Evolutionary conservation across 371 early-diverging fungal genomes (phyloP).

Genomic region (Nematocida homosporus): DNA sequence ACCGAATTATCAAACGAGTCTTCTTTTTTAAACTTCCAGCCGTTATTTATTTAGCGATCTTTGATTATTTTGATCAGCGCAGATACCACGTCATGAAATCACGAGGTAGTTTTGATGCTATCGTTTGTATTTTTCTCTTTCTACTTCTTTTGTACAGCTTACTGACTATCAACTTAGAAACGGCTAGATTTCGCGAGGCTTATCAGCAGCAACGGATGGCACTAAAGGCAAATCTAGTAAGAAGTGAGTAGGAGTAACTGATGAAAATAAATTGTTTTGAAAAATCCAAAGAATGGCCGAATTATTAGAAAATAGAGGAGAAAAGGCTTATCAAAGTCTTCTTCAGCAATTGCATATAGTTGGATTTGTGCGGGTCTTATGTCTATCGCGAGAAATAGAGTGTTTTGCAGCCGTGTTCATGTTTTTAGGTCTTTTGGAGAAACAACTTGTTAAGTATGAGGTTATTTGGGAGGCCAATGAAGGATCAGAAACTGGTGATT

Average conservation of each 20-base stretch:
- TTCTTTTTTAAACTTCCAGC: slow-evolving; percentile 35
- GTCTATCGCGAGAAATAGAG: slow-evolving; percentile 44
- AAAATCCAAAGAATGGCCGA: slow-evolving; percentile 37
- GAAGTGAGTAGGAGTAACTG: background rate
- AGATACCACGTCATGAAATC: slow-evolving; percentile 17
- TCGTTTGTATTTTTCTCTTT: slow-evolving; percentile 8
- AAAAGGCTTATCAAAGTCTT: slow-evolving; percentile 19
- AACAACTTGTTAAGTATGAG: slow-evolving; percentile 48
- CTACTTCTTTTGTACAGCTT: slow-evolving; percentile 17
- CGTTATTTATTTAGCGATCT: slow-evolving; percentile 10
- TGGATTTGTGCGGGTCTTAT: slow-evolving; percentile 38
- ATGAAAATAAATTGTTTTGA: slow-evolving; percentile 40
- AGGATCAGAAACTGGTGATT: background rate
- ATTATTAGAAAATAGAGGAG: background rate
- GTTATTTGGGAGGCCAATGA: slow-evolving; percentile 33
- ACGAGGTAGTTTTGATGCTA: slow-evolving; percentile 20
- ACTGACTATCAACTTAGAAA: slow-evolving; percentile 5
- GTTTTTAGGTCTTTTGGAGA: slow-evolving; percentile 31
- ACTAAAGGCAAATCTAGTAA: background rate
- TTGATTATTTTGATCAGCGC: slow-evolving; percentile 42
- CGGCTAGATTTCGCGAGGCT: slow-evolving; percentile 8
- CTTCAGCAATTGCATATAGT: slow-evolving; percentile 5
- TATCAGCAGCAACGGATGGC: background rate
- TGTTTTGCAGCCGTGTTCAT: slow-evolving; percentile 33
- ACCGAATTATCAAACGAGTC: background rate